Evolutionary conservation across 2,329 filamentous ascomycete species (phyloP).

Genomic region (Botrytis cinerea): DNA sequence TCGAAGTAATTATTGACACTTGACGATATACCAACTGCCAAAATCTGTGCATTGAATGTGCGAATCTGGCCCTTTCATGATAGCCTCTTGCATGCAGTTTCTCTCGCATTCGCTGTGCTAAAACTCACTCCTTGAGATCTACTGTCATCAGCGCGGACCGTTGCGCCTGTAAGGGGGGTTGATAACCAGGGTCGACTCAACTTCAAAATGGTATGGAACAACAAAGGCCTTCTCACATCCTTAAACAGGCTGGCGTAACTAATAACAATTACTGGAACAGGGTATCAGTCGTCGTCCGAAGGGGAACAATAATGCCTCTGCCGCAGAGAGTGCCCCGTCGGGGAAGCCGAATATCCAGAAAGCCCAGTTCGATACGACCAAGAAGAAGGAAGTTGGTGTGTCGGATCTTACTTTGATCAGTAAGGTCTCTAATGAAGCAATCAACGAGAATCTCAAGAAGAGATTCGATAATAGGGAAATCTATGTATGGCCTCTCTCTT

Average conservation of each 20-base stretch:
- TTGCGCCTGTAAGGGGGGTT: constrained; percentile 20
- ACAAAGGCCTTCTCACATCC: constrained; percentile 2
- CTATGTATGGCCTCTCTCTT: constrained; percentile 58
- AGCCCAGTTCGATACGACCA: constrained; percentile 90
- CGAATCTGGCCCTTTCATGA: constrained; percentile 12
- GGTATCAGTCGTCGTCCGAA: constrained; percentile 43
- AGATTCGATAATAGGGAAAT: constrained; percentile 97
- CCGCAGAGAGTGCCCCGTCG: constrained; percentile 32
- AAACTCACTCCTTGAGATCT: background rate
- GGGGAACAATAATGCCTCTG: constrained; percentile 40
- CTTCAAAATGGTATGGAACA: constrained; percentile 37
- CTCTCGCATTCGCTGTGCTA: background rate
- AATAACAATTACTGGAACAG: constrained; percentile 29
- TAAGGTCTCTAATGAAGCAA: constrained; percentile 98
- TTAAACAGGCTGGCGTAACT: constrained; percentile 19
- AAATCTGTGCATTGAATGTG: background rate
- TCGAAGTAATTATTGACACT: constrained; percentile 21
- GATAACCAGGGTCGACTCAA: constrained; percentile 22
- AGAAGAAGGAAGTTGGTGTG: constrained; percentile 99
- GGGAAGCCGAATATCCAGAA: constrained; percentile 75
- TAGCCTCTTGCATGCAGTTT: constrained; percentile 7
- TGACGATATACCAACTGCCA: background rate
- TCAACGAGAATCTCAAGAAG: constrained; percentile 99
- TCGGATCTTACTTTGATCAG: constrained; percentile 96
- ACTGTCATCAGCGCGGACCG: constrained; percentile 22